Evolutionary conservation across 331 rosid species (phyloP), one percentile per base, ranked within the genome.

Genomic region (Acacia concinna): DNA sequence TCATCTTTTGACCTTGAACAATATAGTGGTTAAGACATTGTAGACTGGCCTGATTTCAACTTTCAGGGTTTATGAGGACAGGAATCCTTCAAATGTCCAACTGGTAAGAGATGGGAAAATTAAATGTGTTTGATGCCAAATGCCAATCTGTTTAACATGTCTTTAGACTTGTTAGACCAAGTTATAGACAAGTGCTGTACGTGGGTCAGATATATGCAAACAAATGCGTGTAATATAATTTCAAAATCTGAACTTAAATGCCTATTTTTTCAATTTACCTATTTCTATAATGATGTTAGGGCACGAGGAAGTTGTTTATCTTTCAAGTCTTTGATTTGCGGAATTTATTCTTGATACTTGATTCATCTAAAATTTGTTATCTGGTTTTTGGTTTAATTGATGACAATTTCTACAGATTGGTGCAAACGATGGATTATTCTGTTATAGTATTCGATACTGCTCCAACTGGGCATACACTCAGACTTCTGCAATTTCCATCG

Each of bases 391-490:
- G 68, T 59, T 68, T 74, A 71, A 46, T 70, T 68, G 74, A 32
- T 56, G 40, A 23, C 73, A 46, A 52, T 73, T 81, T 71, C 44
- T 86, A 51, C 93, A 96, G 99, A 89, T 82, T 96, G 94, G 99
- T 96, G 78, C 98, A 96, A 79, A 93, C 99, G 43, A 89, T 96
- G 99, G 99, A 96, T 83, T 96, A 96, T 82, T 96, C 99, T 34
- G 97, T 96, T 35, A 96, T 96, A 73, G 95, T 96, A 68, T 96
- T 96, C 73, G 99, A 96, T 82, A 96, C 99, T 70, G 99, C 99
- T 82, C 99, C 99, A 83, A 96, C 99, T 74, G 98, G 99, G 56
- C 99, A 93, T 84, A 96, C 99, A 3, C 97, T 96, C 52, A 89
- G 99, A 56, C 81, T 96, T 23, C 82, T 96, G 92, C 99, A 96